Conservation (phyloP, 2,329 filamentous ascomycete species). For the Sphaceloma murrayae region DNA sequence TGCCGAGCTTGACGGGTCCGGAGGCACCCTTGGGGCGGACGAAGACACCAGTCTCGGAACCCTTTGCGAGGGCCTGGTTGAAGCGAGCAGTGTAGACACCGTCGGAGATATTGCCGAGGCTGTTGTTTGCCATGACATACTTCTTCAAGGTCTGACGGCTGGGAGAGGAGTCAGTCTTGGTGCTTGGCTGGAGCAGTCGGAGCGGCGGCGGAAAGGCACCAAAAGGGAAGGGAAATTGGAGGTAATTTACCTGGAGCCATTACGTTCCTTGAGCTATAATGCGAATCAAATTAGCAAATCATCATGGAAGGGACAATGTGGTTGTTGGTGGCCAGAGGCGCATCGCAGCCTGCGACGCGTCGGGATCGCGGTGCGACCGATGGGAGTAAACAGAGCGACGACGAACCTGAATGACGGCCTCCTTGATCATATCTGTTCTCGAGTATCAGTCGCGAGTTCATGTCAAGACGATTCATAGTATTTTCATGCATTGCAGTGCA, state of each 20-base stretch:
- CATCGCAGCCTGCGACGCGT: conserved; percentile 12
- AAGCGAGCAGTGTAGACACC: conserved; percentile 62
- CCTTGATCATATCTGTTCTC: conserved; percentile 60
- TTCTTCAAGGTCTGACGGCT: conserved; percentile 67
- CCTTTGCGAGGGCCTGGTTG: conserved; percentile 73
- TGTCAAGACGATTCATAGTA: not conserved
- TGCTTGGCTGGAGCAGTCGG: conserved; percentile 19
- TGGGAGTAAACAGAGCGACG: conserved; percentile 28
- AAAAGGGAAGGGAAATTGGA: not conserved
- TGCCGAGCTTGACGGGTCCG: conserved; percentile 73
- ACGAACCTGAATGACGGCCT: conserved; percentile 62
- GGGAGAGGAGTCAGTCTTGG: conserved; percentile 22
- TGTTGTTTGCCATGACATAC: conserved; percentile 64
- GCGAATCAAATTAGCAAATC: conserved; percentile 42
- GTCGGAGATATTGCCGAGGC: conserved; percentile 45
- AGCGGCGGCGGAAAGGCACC: conserved; percentile 22
- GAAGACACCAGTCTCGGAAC: conserved; percentile 80
- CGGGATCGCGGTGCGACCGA: conserved; percentile 19
- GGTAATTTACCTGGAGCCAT: conserved; percentile 55
- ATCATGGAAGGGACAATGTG: not conserved
- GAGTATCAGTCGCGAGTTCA: conserved; percentile 41
- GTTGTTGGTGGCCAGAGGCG: too few species aligned
- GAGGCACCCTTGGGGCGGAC: conserved; percentile 89
- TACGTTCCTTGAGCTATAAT: conserved; percentile 58
- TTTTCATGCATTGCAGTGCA: conserved; percentile 19